A percentile compares a stretch with the other conserved stretches of the same genome.
Conservation (phyloP, 2,329 filamentous ascomycete species). For the Fusarium beomiforme region DNA sequence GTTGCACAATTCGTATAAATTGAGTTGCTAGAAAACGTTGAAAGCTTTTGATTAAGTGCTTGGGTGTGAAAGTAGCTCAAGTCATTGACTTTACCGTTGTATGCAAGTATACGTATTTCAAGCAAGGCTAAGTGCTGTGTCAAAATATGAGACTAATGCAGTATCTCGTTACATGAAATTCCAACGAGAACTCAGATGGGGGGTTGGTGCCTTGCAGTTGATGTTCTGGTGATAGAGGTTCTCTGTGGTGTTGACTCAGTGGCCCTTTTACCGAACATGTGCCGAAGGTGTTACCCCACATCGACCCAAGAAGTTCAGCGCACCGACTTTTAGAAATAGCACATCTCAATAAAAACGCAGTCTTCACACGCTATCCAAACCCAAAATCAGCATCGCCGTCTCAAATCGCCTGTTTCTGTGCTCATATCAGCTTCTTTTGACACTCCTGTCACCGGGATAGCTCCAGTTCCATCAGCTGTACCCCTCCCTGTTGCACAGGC, state of each 20-base stretch:
- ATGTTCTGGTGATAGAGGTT: background rate
- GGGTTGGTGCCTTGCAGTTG: background rate
- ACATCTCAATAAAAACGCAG: slow-evolving; percentile 51
- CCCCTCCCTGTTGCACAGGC: slow-evolving; percentile 20
- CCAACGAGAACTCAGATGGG: background rate
- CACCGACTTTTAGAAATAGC: slow-evolving; percentile 54
- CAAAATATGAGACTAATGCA: background rate
- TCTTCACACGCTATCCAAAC: slow-evolving; percentile 29
- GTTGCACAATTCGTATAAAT: background rate
- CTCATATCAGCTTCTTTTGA: background rate
- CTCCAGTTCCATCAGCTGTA: slow-evolving; percentile 19
- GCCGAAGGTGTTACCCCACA: slow-evolving; percentile 47
- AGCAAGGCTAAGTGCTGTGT: background rate
- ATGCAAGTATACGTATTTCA: background rate
- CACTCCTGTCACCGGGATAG: slow-evolving; percentile 1
- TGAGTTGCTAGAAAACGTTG: background rate
- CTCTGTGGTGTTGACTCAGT: background rate
- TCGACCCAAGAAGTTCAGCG: slow-evolving; percentile 49
- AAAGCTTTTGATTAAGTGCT: background rate
- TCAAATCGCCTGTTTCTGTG: slow-evolving; percentile 1
- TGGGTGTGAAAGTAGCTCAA: background rate
- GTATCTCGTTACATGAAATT: background rate
- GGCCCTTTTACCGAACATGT: slow-evolving; percentile 24
- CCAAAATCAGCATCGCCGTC: slow-evolving; percentile 31
- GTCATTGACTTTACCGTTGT: background rate